Conservation (phyloP, 192 early-diverging fungal species). For the Coemansia sp. region DNA sequence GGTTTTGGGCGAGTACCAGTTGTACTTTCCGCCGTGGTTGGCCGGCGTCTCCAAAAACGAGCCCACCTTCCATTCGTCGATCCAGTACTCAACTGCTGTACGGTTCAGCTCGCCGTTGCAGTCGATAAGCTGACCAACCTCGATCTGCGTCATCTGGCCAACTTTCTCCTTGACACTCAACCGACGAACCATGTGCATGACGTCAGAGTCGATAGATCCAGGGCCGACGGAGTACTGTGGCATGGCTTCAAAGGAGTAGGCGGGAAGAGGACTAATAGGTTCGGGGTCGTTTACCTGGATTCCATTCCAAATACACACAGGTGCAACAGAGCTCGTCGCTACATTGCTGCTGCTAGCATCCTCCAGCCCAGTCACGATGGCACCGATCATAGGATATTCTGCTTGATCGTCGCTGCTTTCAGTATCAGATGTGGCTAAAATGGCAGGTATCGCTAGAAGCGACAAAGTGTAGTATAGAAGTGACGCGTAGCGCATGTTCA, state of each 20-base stretch:
- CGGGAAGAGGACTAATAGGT: conserved; percentile 4
- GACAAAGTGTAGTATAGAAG: neutral
- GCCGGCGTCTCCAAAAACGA: conserved; percentile 64
- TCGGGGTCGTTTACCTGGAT: conserved; percentile 24
- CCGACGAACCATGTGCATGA: conserved; percentile 43
- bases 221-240: conserved; percentile 2
- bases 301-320: conserved; percentile 14
- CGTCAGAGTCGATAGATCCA: conserved; percentile 54
- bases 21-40: conserved; percentile 59
- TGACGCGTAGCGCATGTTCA: neutral
- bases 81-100: conserved; percentile 59
- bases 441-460: neutral
- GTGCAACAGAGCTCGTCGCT: neutral
- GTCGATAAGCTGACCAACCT: conserved; percentile 61
- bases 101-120: conserved; percentile 59
- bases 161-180: conserved; percentile 62
- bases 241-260: conserved; percentile 15
- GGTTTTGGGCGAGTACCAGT: conserved; percentile 54
- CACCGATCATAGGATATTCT: neutral
- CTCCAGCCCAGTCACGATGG: neutral
- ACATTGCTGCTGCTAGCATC: neutral
- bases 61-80: conserved; percentile 62
- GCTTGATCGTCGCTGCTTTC: neutral
- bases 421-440: neutral
- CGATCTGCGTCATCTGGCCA: conserved; percentile 70